Percentiles rank a stretch among this genome's conserved stretches.
Evolutionary conservation across 1,284 basidiomycete species (phyloP).

Genomic region (Amylostereum areolatum): DNA sequence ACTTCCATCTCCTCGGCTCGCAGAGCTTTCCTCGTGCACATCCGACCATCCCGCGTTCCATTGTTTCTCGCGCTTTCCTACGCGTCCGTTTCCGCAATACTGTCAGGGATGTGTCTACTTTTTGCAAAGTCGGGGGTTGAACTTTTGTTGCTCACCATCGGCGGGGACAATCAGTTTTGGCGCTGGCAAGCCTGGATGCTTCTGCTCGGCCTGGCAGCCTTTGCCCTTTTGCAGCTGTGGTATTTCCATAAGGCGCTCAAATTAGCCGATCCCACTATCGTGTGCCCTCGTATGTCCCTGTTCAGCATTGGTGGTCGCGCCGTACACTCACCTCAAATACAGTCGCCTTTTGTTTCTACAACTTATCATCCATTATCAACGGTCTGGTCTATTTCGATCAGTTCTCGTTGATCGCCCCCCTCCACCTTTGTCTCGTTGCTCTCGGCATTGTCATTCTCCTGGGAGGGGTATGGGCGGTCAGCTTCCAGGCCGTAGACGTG

Average conservation of each 20-base stretch:
- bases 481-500: slow-evolving; percentile 56
- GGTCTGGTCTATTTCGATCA: slow-evolving; percentile 92
- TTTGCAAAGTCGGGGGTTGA: slow-evolving; percentile 95
- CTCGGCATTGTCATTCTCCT: slow-evolving; percentile 80
- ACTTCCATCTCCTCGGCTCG: slow-evolving; percentile 21
- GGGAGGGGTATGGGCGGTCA: slow-evolving; percentile 87
- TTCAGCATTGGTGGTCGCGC: background rate
- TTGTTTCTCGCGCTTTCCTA: slow-evolving; percentile 81
- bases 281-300: slow-evolving; percentile 74
- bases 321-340: slow-evolving; percentile 3
- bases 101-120: slow-evolving; percentile 89
- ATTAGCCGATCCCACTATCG: slow-evolving; percentile 81
- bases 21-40: slow-evolving; percentile 15
- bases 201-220: slow-evolving; percentile 61
- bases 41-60: slow-evolving; percentile 41
- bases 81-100: slow-evolving; percentile 85
- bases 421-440: slow-evolving; percentile 70
- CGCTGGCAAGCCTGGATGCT: slow-evolving; percentile 80
- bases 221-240: slow-evolving; percentile 80
- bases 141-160: slow-evolving; percentile 76
- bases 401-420: slow-evolving; percentile 63
- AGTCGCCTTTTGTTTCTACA: slow-evolving; percentile 97
- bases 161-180: slow-evolving; percentile 84
- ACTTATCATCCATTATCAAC: slow-evolving; percentile 84
- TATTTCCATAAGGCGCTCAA: slow-evolving; percentile 90